phyloP scores from a whole-genome alignment of 2,329 filamentous ascomycete genomes.

The Chrysoporthe puriensis region DNA sequence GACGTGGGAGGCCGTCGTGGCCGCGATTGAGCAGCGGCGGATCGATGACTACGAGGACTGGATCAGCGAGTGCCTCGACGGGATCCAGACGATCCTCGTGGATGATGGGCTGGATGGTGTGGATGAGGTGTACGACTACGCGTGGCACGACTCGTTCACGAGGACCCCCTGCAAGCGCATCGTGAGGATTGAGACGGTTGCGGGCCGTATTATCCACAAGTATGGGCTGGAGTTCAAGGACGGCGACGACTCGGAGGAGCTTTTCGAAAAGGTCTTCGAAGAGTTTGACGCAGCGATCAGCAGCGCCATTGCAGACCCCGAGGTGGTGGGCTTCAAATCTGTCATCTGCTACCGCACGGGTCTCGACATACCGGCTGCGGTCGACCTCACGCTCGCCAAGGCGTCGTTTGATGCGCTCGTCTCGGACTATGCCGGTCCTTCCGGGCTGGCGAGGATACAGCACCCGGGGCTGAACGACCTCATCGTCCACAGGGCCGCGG shows the following conservation, averaged over 20 bases:
- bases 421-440: constrained; percentile 35
- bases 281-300: constrained; percentile 58
- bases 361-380: constrained; percentile 57
- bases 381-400: constrained; percentile 47
- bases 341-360: constrained; percentile 83
- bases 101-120: constrained; percentile 71
- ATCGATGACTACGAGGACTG: constrained; percentile 57
- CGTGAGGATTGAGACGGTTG: constrained; percentile 75
- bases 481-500: constrained; percentile 67
- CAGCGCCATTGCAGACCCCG: constrained; percentile 62
- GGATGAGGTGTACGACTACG: constrained; percentile 60
- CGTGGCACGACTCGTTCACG: constrained; percentile 69
- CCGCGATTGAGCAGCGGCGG: constrained; percentile 47
- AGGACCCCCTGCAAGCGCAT: constrained; percentile 70
- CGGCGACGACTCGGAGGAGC: constrained; percentile 44
- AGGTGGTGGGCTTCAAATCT: constrained; percentile 81
- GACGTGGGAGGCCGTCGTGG: constrained; percentile 61
- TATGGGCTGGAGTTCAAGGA: constrained; percentile 40
- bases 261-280: constrained; percentile 49
- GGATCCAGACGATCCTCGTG: constrained; percentile 75
- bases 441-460: constrained; percentile 58
- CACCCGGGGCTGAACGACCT: constrained; percentile 70
- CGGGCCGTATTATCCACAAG: constrained; percentile 62
- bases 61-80: constrained; percentile 66
- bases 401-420: constrained; percentile 45